Evolutionary conservation across 2,329 filamentous ascomycete species (phyloP).

Genomic region (Penicillium sp.): DNA sequence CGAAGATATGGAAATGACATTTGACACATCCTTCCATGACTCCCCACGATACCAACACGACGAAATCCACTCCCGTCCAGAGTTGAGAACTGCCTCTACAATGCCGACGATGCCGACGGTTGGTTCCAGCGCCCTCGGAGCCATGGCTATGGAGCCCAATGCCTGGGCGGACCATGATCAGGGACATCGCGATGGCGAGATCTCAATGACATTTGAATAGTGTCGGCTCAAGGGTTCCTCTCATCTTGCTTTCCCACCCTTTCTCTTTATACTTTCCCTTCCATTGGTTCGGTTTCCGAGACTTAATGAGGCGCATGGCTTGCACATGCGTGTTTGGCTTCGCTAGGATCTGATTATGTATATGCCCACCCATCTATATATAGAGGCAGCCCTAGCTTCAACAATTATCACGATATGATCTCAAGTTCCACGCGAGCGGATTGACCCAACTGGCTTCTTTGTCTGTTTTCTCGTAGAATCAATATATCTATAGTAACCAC

Average conservation of each 20-base stretch:
- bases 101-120: slow-evolving; percentile 33
- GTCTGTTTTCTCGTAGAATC: neutral
- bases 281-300: neutral
- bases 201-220: slow-evolving; percentile 78
- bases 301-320: slow-evolving; percentile 1
- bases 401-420: slow-evolving; percentile 3
- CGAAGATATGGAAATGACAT: slow-evolving; percentile 63
- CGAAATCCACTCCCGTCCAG: slow-evolving; percentile 22
- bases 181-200: slow-evolving; percentile 70
- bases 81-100: slow-evolving; percentile 33
- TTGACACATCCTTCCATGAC: slow-evolving; percentile 62
- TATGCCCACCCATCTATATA: neutral
- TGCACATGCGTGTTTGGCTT: neutral
- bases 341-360: neutral
- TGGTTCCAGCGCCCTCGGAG: slow-evolving; percentile 26
- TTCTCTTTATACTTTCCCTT: slow-evolving; percentile 7
- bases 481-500: neutral
- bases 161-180: slow-evolving; percentile 68
- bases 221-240: slow-evolving; percentile 5
- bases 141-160: slow-evolving; percentile 50
- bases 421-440: neutral
- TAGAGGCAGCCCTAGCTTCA: neutral
- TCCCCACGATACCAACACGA: slow-evolving; percentile 25
- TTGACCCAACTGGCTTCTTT: neutral
- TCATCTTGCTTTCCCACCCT: neutral